These are phyloP conservation scores for Candida maesae DNA, from an alignment of 805 yeast genomes.

Conservation along the genomic window DNA sequence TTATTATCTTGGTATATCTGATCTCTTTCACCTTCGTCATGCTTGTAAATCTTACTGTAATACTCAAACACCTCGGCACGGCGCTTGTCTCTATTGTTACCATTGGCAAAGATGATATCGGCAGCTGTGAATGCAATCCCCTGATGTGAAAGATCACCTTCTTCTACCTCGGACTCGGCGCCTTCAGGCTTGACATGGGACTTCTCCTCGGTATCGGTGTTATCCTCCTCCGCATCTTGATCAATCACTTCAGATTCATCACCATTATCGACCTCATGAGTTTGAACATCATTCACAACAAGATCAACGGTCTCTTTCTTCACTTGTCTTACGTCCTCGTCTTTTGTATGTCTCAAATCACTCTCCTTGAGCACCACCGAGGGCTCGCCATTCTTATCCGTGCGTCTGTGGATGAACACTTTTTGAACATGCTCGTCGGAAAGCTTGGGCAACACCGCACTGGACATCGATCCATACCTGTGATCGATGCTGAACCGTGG, in stretches of 20 bases:
- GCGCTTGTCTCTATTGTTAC: constrained; percentile 27
- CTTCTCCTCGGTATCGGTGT: neutral
- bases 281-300: too few species aligned
- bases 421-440: constrained; percentile 3
- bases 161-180: too few species aligned
- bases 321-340: too few species aligned
- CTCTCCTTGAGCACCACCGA: constrained; percentile 2
- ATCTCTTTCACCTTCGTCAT: constrained; percentile 16
- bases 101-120: constrained; percentile 27
- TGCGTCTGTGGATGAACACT: constrained; percentile 12
- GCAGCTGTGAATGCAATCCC: constrained; percentile 3
- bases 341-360: neutral
- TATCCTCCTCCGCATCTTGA: neutral
- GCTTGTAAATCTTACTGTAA: constrained; percentile 18
- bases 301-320: too few species aligned
- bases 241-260: too few species aligned
- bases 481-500: neutral
- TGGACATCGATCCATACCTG: neutral
- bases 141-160: too few species aligned
- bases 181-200: too few species aligned
- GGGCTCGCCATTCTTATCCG: constrained; percentile 1
- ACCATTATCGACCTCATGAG: too few species aligned
- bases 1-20: constrained; percentile 4
- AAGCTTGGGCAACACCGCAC: neutral
- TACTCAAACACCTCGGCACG: constrained; percentile 25